phyloP scores from a whole-genome alignment of 208 protist genomes.

The Leishmania tarentolae region DNA sequence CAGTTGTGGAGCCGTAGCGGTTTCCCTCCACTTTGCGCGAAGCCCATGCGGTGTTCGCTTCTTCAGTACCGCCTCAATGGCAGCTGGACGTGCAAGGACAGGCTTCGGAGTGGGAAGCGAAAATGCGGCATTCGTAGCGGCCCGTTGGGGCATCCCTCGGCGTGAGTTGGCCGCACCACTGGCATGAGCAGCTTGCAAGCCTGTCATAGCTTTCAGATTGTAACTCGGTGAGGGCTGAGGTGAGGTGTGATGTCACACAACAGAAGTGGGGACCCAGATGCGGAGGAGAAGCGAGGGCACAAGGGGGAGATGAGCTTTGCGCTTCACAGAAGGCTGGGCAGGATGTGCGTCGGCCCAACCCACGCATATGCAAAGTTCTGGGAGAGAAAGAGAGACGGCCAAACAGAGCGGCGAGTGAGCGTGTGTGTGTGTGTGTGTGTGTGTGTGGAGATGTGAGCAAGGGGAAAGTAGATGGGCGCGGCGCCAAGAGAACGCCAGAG shows the following conservation, averaged over 20 bases:
- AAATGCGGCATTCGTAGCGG: background rate
- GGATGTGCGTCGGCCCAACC: background rate
- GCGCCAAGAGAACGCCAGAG: background rate
- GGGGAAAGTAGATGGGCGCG: background rate
- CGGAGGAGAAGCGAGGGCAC: background rate
- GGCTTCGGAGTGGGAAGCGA: background rate
- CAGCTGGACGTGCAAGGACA: background rate
- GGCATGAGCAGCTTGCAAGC: background rate
- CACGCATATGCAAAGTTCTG: background rate
- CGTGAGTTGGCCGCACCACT: background rate
- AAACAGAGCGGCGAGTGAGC: background rate
- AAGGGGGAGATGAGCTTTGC: background rate
- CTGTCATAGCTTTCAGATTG: background rate
- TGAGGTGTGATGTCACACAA: background rate
- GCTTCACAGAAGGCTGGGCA: background rate
- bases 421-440: background rate
- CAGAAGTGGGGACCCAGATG: background rate
- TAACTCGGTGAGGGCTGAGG: too few species aligned
- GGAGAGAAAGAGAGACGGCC: background rate
- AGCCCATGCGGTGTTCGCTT: background rate
- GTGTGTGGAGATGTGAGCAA: background rate
- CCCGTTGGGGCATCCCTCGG: background rate
- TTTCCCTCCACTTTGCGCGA: constrained; percentile 11
- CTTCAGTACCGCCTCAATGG: background rate
- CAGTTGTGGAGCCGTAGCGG: constrained; percentile 33